Base-by-base conservation (phyloP, 192 early-diverging fungal genomes). In the Coemansia sp. region DNA sequence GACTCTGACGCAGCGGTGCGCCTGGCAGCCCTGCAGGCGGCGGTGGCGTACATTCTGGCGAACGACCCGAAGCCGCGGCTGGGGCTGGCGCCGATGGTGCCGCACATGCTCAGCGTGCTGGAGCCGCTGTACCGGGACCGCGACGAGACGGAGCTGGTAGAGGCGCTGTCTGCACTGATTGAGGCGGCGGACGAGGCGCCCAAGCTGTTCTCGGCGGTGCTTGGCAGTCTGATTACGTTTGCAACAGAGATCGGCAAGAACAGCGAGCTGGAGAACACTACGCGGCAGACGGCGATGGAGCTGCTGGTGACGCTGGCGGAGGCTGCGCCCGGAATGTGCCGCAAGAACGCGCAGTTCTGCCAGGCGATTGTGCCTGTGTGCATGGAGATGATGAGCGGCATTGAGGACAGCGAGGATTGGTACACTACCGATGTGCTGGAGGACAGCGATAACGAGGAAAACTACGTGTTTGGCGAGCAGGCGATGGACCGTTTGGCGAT, bases 401-500 rank as follows among this genome's bases (percentile, higher is more conserved):
- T 99, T 52, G 84, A 83, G 48, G 96, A 97, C 60, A 94, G 97
- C 72, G 85, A 90, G 71, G 84, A 83, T 6, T 99, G 98, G 98
- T 91, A 97, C 80, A 91, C 89, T 11, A 88, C 89, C 1, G 92
- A 96, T 47, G 88, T 90, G 72, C 77, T 89, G 64, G 95, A 98
- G 54, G 95, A 96, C 65, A 90, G 93, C 67, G 95, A 97, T 72
- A 89, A 89, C 66, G 95, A 95, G 43, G 90, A 91, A 66, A 88
- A 94, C 72, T 87, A 93, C 70, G 92, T 93, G 48, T 88, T 94
- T 77, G 98, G 90, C 64, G 94, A 96, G 82, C 94, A 96, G 84
- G 90, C 94, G n/a, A 84, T 99, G 87, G 98, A 99, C 80, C 90
- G 98, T 47, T 72, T 98, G 55, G 93, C 95, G 26, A 87, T 90